Conservation (phyloP, 2,329 filamentous ascomycete genomes). For the Coniochaeta sp. region DNA sequence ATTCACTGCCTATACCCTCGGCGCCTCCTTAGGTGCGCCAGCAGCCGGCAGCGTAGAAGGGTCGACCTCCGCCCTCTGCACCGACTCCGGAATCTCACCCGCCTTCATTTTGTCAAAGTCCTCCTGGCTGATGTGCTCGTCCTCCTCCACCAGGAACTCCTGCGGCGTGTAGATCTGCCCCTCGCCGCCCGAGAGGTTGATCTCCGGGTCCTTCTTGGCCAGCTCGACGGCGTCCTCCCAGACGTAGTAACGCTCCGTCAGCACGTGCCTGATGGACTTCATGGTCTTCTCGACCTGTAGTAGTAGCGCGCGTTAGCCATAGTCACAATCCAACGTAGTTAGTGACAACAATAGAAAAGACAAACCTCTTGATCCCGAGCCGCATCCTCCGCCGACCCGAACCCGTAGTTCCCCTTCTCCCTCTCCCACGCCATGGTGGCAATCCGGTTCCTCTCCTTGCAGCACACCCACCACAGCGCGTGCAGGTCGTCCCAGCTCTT, state of each 20-base stretch:
- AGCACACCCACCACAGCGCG: constrained; percentile 87
- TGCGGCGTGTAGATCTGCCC: constrained; percentile 39
- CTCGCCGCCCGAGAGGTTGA: constrained; percentile 45
- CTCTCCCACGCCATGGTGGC: constrained; percentile 70
- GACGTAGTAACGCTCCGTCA: constrained; percentile 83
- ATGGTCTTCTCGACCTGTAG: constrained; percentile 68
- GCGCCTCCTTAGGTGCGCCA: neutral
- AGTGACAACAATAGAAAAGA: neutral
- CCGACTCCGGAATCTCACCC: neutral
- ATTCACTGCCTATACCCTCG: neutral
- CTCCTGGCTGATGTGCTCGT: constrained; percentile 3
- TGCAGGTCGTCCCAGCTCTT: constrained; percentile 96
- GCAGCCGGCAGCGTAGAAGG: neutral
- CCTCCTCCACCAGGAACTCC: constrained; percentile 27
- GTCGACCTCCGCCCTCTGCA: neutral
- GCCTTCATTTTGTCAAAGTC: constrained; percentile 1
- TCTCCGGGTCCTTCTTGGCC: constrained; percentile 59
- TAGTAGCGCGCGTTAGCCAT: neutral
- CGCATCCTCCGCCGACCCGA: constrained; percentile 62
- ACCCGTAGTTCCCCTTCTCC: constrained; percentile 59
- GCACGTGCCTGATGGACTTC: constrained; percentile 71
- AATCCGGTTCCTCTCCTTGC: constrained; percentile 84
- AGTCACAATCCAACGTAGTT: neutral
- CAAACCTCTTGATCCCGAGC: constrained; percentile 57
- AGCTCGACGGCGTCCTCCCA: constrained; percentile 71